Evolutionary conservation across 2,329 filamentous ascomycete genomes (phyloP), one percentile per base, ranked within the genome.

Genomic region (Diaporthe sp.): DNA sequence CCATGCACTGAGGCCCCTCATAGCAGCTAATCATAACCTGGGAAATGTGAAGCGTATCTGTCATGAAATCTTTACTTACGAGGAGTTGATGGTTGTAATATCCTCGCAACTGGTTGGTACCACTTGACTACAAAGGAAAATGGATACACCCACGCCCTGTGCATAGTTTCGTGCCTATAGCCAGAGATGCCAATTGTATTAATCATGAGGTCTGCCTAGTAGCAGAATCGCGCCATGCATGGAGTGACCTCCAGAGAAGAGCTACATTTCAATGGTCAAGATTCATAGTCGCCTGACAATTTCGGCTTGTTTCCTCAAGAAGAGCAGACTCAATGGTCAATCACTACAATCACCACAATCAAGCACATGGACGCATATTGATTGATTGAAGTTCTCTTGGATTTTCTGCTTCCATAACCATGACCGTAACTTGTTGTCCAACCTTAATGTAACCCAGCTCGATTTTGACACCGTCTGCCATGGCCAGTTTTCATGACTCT

Each of bases 401-500:
- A 69, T 69, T 69, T 69, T 55, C n/a, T 39, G 65, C 17, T 53
- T 55, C 34, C 46, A n/a, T 28, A 49, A 49, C 49, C 34, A 28
- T 55, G n/a, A 19, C 31, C 65, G 31, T 42, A 15, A 53, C n/a
- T 51, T 39, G 31, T 57, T 68, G n/a, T 44, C 44, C 39, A 72
- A 39, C 70, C 70, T 72, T 49, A 31, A 61, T 53, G 34, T 25
- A 25, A 39, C 37, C 72, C 62, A 69, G n/a, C 39, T 57, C 44
- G 51, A 53, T 74, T 74, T 72, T 37, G 69, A 58, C 51, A 49
- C 46, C 49, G 46, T 53, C 49, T 42, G 65, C 34, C 65, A 69
- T 42, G 28, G 42, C 61, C 19, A 31, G 25, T 46, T 65, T 49
- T 44, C 42, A 46, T 34, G 17, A 17, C 42, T 49, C 42, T 39